Evolutionary conservation across 1,284 basidiomycete genomes (phyloP).

Genomic region (Pulveroboletus sp.): DNA sequence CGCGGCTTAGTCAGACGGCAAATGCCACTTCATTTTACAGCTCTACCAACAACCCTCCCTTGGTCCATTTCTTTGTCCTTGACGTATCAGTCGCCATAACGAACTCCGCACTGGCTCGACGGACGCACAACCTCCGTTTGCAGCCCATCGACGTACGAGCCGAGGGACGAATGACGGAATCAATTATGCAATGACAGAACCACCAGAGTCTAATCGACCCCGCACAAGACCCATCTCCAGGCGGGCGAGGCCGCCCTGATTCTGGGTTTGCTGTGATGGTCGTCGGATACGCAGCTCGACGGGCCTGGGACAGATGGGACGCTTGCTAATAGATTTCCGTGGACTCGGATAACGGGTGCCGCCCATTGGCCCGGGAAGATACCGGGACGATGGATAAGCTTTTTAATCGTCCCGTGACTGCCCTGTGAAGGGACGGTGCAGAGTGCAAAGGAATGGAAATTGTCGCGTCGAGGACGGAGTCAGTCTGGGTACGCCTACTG

Average conservation of each 20-base stretch:
- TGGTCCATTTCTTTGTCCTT: not conserved
- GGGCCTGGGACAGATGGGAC: not conserved
- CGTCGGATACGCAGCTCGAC: too few species aligned
- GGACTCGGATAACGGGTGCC: too few species aligned
- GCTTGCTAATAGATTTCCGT: not conserved
- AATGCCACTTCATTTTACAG: constrained; percentile 19
- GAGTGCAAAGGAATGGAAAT: too few species aligned
- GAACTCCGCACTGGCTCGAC: constrained; percentile 1
- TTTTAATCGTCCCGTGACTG: not conserved
- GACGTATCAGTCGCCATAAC: not conserved
- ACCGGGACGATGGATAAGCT: not conserved
- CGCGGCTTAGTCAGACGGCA: constrained; percentile 37
- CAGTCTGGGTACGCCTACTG: not conserved
- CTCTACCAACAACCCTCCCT: not conserved
- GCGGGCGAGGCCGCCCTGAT: not conserved
- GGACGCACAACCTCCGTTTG: constrained; percentile 8
- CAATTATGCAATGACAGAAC: not conserved
- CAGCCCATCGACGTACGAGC: not conserved
- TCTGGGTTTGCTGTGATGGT: too few species aligned
- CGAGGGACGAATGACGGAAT: not conserved
- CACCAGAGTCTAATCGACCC: not conserved
- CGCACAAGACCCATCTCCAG: not conserved
- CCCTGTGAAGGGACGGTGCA: too few species aligned
- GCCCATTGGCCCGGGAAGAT: too few species aligned
- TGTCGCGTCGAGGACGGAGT: too few species aligned